Evolutionary conservation across 495 filamentous ascomycete genomes (phyloP), one percentile per base, ranked within the genome.

Genomic region (Talaromyces nanjingensis): DNA sequence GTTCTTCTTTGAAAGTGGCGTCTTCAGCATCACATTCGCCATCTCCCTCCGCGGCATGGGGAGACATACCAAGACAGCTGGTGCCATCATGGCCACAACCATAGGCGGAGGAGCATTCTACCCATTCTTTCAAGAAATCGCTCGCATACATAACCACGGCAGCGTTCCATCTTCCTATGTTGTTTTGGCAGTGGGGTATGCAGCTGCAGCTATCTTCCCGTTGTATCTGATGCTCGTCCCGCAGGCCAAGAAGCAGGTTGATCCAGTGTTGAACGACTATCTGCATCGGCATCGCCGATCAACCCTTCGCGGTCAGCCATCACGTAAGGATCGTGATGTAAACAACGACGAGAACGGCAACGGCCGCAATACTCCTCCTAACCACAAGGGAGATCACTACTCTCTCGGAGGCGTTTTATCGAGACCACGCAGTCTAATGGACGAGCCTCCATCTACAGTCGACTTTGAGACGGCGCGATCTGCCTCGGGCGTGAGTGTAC

Each of bases 21-120:
- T 81, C 3, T 91, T 87, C 74, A 81, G 85, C 62, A 83, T 84
- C 47, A 83, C 88, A 64, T 89, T 84, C 67, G 83, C 82, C 42
- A 79, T 85, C 34, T 77, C 80, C 3, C 66, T 89, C 5, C 86
- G 85, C 33, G 87, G 87, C 16, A 78, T 86, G 14, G 87, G 82
- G 7, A 73, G 70, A 12, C 79, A 86, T 69, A 87, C 85, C 4
- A 89, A 89, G 66, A 79, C 81, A 7, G 87, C 80, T 7, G 71
- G 80, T 2, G 75, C 80, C 0, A 62, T 83, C 27, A 68, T 89
- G 52, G 81, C 87, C 2, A 75, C 77, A n/a, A 81, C 83, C 9
- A 80, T 84, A 61, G 75, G 78, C 53, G 86, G 86, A 9, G 88
- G 85, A 5, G 79, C 79, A 1, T 75, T 80, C 56, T 81, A 86